A percentile compares a stretch with the other conserved stretches of the same genome.
Conservation (phyloP, 2,329 filamentous ascomycete species). For the Triangularia setosa region DNA sequence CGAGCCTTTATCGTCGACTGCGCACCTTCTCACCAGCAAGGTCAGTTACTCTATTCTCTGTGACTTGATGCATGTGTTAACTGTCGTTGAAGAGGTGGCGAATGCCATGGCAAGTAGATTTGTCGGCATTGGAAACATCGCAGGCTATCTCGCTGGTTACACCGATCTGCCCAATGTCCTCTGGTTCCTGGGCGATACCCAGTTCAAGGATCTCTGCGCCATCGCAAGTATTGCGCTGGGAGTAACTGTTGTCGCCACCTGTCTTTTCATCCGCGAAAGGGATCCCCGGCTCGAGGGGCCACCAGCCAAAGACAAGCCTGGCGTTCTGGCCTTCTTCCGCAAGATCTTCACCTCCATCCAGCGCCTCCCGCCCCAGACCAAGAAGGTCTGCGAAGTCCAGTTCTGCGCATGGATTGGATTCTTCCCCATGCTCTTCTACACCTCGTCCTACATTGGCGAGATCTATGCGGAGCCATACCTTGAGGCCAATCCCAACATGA, state of each 20-base stretch:
- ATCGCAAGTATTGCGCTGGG: constrained; percentile 74
- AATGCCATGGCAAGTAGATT: constrained; percentile 92
- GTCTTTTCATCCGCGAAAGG: constrained; percentile 66
- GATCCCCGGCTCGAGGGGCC: constrained; percentile 72
- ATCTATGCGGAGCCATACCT: constrained; percentile 86
- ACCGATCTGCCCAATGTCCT: constrained; percentile 70
- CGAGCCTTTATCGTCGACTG: constrained; percentile 92
- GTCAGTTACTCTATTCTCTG: constrained; percentile 27
- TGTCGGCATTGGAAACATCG: constrained; percentile 82
- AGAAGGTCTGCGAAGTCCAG: constrained; percentile 75
- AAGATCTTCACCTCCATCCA: constrained; percentile 73
- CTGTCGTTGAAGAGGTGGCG: constrained; percentile 58
- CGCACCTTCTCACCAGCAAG: constrained; percentile 84
- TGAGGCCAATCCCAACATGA: constrained; percentile 71
- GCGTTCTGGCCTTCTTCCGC: constrained; percentile 74
- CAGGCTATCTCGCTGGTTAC: constrained; percentile 86
- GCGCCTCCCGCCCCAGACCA: constrained; percentile 76
- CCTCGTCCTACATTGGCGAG: constrained; percentile 88
- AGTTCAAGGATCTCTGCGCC: constrained; percentile 89
- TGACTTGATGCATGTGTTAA: not conserved
- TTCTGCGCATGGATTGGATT: constrained; percentile 91
- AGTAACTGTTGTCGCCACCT: constrained; percentile 67
- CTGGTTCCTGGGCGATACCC: constrained; percentile 77
- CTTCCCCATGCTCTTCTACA: constrained; percentile 95
- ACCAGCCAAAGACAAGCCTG: constrained; percentile 55